Evolutionary conservation across 2,329 filamentous ascomycete species (phyloP).

Genomic region (Simplicillium aogashimaense): DNA sequence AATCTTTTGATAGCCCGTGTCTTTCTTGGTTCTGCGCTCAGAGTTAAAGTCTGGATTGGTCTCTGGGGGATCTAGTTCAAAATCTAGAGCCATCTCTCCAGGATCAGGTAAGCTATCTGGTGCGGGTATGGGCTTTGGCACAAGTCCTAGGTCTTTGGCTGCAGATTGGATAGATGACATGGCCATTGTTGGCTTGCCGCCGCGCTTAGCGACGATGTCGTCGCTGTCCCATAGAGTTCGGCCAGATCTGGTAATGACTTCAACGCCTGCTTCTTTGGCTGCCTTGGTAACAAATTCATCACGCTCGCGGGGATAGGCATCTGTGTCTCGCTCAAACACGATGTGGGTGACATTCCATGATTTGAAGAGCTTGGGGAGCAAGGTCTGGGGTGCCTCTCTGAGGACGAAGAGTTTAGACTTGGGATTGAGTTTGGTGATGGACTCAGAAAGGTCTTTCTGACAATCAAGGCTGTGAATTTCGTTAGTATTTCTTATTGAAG

Average conservation of each 20-base stretch:
- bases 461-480: conserved; percentile 51
- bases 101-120: conserved; percentile 54
- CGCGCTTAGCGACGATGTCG: conserved; percentile 53
- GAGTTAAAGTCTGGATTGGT: conserved; percentile 50
- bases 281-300: conserved; percentile 49
- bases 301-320: conserved; percentile 57
- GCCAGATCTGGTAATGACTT: conserved; percentile 55
- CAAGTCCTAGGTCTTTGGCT: conserved; percentile 50
- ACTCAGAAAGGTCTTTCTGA: conserved; percentile 57
- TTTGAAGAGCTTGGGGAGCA: conserved; percentile 63
- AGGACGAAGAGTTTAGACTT: conserved; percentile 64
- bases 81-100: conserved; percentile 48
- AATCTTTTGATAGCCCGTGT: conserved; percentile 49
- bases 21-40: conserved; percentile 38
- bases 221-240: conserved; percentile 68
- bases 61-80: conserved; percentile 44
- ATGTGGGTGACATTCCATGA: conserved; percentile 66
- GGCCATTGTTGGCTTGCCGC: conserved; percentile 65
- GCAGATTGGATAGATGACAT: conserved; percentile 57
- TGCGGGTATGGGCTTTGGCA: conserved; percentile 50
- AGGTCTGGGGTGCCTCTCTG: conserved; percentile 60
- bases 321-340: conserved; percentile 72
- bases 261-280: conserved; percentile 55
- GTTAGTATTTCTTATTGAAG: background rate
- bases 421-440: conserved; percentile 58